Evolutionary conservation across 768 basidiomycete species (phyloP).

Genomic region (Amanita subjunquillea): DNA sequence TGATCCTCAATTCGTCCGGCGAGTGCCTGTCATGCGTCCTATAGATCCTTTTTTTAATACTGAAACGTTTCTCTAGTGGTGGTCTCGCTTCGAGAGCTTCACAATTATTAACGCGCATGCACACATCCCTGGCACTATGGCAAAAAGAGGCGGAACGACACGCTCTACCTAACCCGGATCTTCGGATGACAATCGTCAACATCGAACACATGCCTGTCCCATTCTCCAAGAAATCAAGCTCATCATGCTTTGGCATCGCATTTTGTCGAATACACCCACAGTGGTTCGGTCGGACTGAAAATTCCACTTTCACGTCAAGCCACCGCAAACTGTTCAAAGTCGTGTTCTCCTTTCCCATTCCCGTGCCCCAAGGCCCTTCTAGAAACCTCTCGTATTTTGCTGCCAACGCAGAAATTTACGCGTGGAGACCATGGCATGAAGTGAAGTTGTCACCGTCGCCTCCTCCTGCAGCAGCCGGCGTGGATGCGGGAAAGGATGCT

Average conservation of each 20-base stretch:
- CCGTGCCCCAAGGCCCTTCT: neutral
- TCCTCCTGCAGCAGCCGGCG: neutral
- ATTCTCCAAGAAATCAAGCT: neutral
- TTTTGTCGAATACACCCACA: neutral
- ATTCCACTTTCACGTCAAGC: neutral
- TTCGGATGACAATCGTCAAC: neutral
- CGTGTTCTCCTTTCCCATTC: neutral
- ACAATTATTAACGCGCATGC: conserved; percentile 24
- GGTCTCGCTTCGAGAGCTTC: conserved; percentile 39
- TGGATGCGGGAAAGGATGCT: neutral
- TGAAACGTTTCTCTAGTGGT: conserved; percentile 19
- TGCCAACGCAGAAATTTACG: neutral
- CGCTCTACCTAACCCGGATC: neutral
- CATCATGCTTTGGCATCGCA: conserved; percentile 1
- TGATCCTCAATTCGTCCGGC: conserved; percentile 35
- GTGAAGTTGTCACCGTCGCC: neutral
- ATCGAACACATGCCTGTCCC: neutral
- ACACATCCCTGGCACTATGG: conserved; percentile 37
- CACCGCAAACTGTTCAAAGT: neutral
- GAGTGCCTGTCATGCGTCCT: neutral
- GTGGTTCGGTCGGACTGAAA: neutral
- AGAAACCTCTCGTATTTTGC: neutral
- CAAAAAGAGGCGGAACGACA: conserved; percentile 28
- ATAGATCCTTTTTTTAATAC: too few species aligned
- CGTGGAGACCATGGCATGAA: conserved; percentile 5